Percentiles rank a stretch among this genome's conserved stretches.
Evolutionary conservation across 345 rosid species (phyloP).

Genomic region (Bruguiera parviflora): DNA sequence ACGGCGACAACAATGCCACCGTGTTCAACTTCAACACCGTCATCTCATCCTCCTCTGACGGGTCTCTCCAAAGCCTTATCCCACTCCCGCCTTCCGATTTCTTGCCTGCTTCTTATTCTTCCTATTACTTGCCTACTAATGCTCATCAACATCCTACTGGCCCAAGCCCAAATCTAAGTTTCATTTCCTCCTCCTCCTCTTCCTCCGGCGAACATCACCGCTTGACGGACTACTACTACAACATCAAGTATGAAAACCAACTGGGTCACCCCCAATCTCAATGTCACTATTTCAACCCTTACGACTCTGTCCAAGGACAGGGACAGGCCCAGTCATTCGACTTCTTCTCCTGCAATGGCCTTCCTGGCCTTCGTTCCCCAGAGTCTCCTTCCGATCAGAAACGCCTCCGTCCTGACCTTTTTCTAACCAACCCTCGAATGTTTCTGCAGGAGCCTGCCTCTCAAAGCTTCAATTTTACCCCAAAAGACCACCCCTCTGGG

Average conservation of each 20-base stretch:
- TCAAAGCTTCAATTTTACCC: constrained; percentile 5
- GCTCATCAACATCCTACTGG: neutral
- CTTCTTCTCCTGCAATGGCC: constrained; percentile 2
- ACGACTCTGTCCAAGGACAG: neutral
- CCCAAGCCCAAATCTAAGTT: neutral
- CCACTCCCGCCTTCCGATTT: neutral
- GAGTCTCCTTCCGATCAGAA: constrained; percentile 2
- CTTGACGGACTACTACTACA: no score
- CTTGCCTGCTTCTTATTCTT: neutral
- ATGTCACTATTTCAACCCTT: neutral
- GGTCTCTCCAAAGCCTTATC: constrained; percentile 18
- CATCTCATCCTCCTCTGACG: constrained; percentile 13
- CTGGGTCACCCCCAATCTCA: neutral
- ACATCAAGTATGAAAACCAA: neutral
- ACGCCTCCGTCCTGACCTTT: constrained; percentile 7
- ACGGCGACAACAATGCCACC: constrained; percentile 5
- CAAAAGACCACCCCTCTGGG: neutral
- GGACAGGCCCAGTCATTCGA: constrained; percentile 5
- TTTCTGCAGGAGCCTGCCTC: neutral
- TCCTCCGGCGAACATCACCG: no score
- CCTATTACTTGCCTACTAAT: neutral
- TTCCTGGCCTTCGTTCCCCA: neutral
- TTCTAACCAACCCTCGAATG: neutral
- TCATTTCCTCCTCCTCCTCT: no score
- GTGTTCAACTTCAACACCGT: neutral